phyloP scores from a whole-genome alignment of 139 green algal species.

The Picochlorum costavermella region DNA sequence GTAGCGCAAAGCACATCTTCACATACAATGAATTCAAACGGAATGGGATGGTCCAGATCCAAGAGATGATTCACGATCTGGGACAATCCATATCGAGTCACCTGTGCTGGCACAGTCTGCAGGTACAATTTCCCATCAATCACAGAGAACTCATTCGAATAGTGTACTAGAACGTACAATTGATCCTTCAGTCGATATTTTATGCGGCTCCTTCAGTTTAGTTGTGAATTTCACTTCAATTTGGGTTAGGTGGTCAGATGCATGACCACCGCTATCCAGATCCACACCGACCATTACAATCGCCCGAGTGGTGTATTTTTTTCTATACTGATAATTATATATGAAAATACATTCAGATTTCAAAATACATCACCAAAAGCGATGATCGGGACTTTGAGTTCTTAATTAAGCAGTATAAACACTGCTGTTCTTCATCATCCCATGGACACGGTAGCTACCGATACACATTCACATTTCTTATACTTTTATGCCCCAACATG shows the following conservation, averaged over 20 bases:
- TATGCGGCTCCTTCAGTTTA: conserved; percentile 55
- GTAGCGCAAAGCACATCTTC: conserved; percentile 74
- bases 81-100: conserved; percentile 88
- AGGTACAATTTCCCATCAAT: neutral
- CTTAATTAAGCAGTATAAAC: too few relatives aligned
- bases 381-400: too few relatives aligned
- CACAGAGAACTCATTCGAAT: neutral
- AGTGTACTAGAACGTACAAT: neutral
- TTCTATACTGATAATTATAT: too few relatives aligned
- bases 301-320: neutral
- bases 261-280: neutral
- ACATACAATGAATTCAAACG: conserved; percentile 93
- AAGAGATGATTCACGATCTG: conserved; percentile 96
- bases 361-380: too few relatives aligned
- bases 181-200: conserved; percentile 31
- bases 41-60: conserved; percentile 56
- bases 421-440: too few relatives aligned
- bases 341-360: too few relatives aligned
- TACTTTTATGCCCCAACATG: too few relatives aligned
- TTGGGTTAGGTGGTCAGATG: conserved; percentile 44
- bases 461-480: too few relatives aligned
- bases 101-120: conserved; percentile 72
- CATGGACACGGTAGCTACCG: too few relatives aligned
- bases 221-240: conserved; percentile 75
- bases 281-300: neutral